Percentiles rank a stretch among this genome's conserved stretches.
Evolutionary conservation across 768 basidiomycete genomes (phyloP).

Genomic region (Suillus bovinus): DNA sequence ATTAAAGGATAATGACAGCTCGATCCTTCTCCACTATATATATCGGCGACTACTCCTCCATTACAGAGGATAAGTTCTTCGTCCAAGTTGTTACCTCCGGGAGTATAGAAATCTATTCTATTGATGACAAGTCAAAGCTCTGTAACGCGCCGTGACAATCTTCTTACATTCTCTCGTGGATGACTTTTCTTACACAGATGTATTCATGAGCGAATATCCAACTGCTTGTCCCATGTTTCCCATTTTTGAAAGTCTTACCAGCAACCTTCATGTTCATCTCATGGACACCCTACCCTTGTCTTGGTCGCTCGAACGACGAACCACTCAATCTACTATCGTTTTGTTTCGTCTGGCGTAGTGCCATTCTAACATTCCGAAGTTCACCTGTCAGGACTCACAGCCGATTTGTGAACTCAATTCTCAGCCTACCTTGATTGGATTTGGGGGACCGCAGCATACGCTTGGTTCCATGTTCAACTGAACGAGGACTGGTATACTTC

Average conservation of each 20-base stretch:
- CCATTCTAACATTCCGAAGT: conserved; percentile 32
- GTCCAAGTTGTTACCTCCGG: conserved; percentile 48
- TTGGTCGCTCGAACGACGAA: conserved; percentile 41
- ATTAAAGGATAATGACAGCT: conserved; percentile 33
- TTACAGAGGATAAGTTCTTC: conserved; percentile 46
- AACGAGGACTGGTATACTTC: conserved; percentile 59
- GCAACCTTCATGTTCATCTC: conserved; percentile 28
- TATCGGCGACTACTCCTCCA: conserved; percentile 56
- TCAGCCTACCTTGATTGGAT: conserved; percentile 45
- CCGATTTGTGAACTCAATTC: not conserved
- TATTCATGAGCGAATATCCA: conserved; percentile 31
- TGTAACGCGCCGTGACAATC: conserved; percentile 39
- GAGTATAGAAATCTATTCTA: conserved; percentile 49
- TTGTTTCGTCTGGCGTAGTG: conserved; percentile 48
- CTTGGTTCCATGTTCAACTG: conserved; percentile 54
- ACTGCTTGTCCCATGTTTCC: not conserved
- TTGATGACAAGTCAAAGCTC: conserved; percentile 29
- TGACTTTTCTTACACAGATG: conserved; percentile 53
- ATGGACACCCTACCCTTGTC: conserved; percentile 50
- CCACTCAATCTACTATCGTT: conserved; percentile 44
- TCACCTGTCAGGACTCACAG: conserved; percentile 1
- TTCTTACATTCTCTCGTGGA: conserved; percentile 44
- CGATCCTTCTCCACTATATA: conserved; percentile 39
- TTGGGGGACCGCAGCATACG: conserved; percentile 53
- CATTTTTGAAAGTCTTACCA: conserved; percentile 1